These are phyloP conservation scores for Rhizopogon vulgaris DNA, from an alignment of 768 basidiomycete species.

Conservation along the genomic window DNA sequence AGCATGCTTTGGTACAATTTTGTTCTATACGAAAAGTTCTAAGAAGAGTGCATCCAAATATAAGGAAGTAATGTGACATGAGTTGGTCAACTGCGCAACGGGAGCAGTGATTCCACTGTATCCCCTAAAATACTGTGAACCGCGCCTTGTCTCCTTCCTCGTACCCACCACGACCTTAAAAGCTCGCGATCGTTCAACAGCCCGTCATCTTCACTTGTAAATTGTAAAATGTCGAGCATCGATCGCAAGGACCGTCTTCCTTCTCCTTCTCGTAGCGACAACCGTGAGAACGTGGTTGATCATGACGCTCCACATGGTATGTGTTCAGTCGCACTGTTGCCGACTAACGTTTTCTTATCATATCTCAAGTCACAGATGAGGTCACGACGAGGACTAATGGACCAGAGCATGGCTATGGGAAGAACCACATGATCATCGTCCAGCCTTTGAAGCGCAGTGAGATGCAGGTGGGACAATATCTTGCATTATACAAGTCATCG, in stretches of 20 bases:
- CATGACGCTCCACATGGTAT: constrained; percentile 62
- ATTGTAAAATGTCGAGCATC: constrained; percentile 19
- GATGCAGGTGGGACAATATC: constrained; percentile 64
- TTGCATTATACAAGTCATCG: neutral
- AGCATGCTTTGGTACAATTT: too few relatives aligned
- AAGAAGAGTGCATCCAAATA: neutral
- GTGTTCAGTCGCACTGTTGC: neutral
- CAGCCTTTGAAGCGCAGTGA: constrained; percentile 80
- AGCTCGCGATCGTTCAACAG: neutral
- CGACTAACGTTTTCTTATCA: constrained; percentile 10
- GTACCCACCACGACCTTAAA: constrained; percentile 10
- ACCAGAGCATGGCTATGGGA: constrained; percentile 6
- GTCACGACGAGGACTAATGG: constrained; percentile 29
- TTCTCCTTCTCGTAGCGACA: constrained; percentile 27
- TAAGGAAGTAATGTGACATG: neutral
- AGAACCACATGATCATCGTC: constrained; percentile 59
- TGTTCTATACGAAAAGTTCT: too few relatives aligned
- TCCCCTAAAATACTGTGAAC: neutral
- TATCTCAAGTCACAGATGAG: constrained; percentile 59
- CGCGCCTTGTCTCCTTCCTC: neutral
- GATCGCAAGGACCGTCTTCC: constrained; percentile 54
- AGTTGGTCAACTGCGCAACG: neutral
- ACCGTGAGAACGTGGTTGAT: constrained; percentile 63
- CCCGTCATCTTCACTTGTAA: constrained; percentile 2
- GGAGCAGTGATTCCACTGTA: constrained; percentile 1